A percentile compares a stretch with the other conserved stretches of the same genome.
Conservation (phyloP, 371 early-diverging fungal genomes). For the Cladochytrium tenue region DNA sequence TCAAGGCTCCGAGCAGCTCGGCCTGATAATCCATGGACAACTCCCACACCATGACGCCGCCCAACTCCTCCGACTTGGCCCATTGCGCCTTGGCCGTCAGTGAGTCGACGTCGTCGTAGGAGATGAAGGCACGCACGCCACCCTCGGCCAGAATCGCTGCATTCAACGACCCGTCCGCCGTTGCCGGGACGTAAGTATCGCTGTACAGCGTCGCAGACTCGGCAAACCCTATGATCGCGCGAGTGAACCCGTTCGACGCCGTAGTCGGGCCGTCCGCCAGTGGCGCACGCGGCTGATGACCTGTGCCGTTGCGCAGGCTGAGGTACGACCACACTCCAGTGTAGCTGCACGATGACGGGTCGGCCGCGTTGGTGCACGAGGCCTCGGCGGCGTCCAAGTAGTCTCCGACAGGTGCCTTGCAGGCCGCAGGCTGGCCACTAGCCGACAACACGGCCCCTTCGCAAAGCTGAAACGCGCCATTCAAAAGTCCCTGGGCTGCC, state of each 20-base stretch:
- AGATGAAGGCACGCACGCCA: conserved; percentile 43
- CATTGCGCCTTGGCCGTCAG: conserved; percentile 59
- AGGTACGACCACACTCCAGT: conserved; percentile 20
- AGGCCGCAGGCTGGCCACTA: too few species aligned
- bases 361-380: too few species aligned
- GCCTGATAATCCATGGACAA: conserved; percentile 6
- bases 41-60: conserved; percentile 57
- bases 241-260: conserved; percentile 52
- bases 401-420: too few species aligned
- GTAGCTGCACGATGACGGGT: too few species aligned
- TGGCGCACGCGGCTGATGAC: conserved; percentile 42
- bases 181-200: neutral
- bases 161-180: too few species aligned
- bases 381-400: too few species aligned
- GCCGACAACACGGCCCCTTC: too few species aligned
- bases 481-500: too few species aligned
- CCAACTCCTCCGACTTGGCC: conserved; percentile 51
- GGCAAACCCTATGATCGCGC: conserved; percentile 66
- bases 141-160: too few species aligned
- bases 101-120: conserved; percentile 68
- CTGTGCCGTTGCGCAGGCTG: conserved; percentile 4
- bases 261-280: conserved; percentile 60
- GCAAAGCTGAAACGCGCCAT: too few species aligned
- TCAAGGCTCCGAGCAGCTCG: conserved; percentile 14
- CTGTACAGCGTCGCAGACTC: conserved; percentile 31